These are phyloP conservation scores for Haberlea rhodopensis DNA, from an alignment of 257 asterid species.

Conservation along the genomic window DNA sequence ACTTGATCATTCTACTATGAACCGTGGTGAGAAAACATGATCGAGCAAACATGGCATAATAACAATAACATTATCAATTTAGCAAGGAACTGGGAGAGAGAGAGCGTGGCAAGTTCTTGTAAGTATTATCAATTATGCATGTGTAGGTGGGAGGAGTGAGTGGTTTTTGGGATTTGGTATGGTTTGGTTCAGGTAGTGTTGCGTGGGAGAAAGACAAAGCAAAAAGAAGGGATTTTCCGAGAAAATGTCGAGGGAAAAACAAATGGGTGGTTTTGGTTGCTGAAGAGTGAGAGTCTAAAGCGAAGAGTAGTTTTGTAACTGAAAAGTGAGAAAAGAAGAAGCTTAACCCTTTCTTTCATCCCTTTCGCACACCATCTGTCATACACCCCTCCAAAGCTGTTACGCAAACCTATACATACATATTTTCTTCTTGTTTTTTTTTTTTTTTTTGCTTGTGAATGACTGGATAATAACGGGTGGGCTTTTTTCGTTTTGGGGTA, in stretches of 20 bases:
- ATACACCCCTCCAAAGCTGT: constrained; percentile 34
- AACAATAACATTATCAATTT: neutral
- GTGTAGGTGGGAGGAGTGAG: neutral
- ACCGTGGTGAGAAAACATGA: neutral
- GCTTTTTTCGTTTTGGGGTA: constrained; percentile 38
- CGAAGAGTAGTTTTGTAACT: constrained; percentile 68
- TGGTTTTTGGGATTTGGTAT: neutral
- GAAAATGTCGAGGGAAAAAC: neutral
- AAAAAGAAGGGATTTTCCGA: neutral
- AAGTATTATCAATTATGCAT: neutral
- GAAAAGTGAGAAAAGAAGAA: constrained; percentile 49
- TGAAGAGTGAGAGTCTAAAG: constrained; percentile 54
- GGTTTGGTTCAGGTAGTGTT: neutral
- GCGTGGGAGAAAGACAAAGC: neutral
- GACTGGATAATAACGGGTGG: constrained; percentile 34
- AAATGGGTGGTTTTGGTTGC: constrained; percentile 36
- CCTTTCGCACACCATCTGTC: constrained; percentile 36
- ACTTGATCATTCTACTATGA: neutral
- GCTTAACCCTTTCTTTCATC: constrained; percentile 32
- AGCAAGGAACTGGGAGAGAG: neutral
- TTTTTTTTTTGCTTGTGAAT: constrained; percentile 34
- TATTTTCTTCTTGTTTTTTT: constrained; percentile 20
- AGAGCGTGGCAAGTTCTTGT: neutral
- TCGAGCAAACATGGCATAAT: neutral
- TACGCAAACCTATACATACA: constrained; percentile 32